Percentiles rank a stretch among this genome's conserved stretches.
These are phyloP conservation scores for Protomyces pachydermus DNA, from an alignment of 1,139 yeast species.

Conservation along the genomic window DNA sequence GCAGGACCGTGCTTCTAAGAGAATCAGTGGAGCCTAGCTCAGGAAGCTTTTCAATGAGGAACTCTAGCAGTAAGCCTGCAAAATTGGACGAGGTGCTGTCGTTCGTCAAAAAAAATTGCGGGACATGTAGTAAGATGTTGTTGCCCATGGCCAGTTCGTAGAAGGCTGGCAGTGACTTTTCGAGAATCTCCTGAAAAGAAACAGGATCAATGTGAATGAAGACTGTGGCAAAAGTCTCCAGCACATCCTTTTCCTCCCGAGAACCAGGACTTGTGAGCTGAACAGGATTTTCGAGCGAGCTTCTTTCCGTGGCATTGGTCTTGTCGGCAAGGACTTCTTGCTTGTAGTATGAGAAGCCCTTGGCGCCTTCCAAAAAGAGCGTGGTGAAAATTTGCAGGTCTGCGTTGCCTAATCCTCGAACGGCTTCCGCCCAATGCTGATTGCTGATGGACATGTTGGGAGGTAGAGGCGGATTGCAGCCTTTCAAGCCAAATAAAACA, in stretches of 20 bases:
- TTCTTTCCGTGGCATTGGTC: constrained; percentile 39
- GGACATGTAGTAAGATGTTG: constrained; percentile 81
- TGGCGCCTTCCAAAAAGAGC: constrained; percentile 76
- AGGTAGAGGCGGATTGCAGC: constrained; percentile 76
- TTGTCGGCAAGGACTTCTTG: constrained; percentile 38
- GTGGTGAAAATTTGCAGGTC: constrained; percentile 73
- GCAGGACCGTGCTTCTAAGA: constrained; percentile 69
- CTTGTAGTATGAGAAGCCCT: constrained; percentile 73
- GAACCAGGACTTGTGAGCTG: constrained; percentile 46
- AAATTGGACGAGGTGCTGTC: constrained; percentile 91
- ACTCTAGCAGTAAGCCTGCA: constrained; percentile 76
- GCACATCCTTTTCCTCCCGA: constrained; percentile 87
- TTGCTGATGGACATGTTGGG: constrained; percentile 37
- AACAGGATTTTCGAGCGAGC: constrained; percentile 38
- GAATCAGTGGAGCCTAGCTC: constrained; percentile 73
- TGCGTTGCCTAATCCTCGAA: constrained; percentile 74
- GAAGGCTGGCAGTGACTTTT: constrained; percentile 69
- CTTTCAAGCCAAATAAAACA: constrained; percentile 80
- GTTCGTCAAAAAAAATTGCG: constrained; percentile 89
- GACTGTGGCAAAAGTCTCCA: constrained; percentile 93
- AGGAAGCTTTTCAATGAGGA: constrained; percentile 65
- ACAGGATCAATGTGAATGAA: constrained; percentile 94
- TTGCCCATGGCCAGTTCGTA: constrained; percentile 77
- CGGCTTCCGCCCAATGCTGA: constrained; percentile 80
- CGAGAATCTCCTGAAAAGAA: constrained; percentile 87